Base-by-base conservation (phyloP, 768 basidiomycete genomes). In the Rubroboletus satanas region DNA sequence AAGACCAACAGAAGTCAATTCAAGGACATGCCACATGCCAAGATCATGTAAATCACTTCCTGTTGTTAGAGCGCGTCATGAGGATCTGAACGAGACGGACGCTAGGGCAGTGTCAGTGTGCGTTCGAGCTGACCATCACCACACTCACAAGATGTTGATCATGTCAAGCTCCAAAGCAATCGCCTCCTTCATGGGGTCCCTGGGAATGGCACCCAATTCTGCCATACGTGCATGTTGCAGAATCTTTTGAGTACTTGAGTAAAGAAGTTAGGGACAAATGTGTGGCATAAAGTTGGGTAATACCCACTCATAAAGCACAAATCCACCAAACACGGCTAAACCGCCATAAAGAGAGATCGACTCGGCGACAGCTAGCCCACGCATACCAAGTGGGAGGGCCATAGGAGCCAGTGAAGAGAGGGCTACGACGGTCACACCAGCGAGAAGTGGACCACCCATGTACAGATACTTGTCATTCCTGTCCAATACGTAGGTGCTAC, bases 391-490 rank as follows among this genome's bases (percentile, higher is more conserved):
- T 12, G 92, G 90, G n/a, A 94, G 82, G 18, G 87, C 82, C 84
- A 95, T 86, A 0, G 93, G 93, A 10, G 93, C 93, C 41, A 96
- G 73, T n/a, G 86, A 87, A 64, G 86, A 84, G 31, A 93, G 79
- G 23, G 92, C 90, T 18, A 95, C 89, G 18, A 94, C 90, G 14
- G 90, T 90, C 11, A 96, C 83, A 53, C 93, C 93, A 15, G 91
- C 93, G 29, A 96, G 79, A 42, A 95, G 83, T 5, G 92, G 91
- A 9, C 90, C 92, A 31, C 92, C 93, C 74, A 91, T 81, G 68
- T 89, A 86, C 36, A 95, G 73, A 67, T 89, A 95, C 66, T 84
- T 87, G 71, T 94, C 92, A 63, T 83, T 90, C 56, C 81, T 81
- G 55, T 29, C 45, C 37, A 42, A 45, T 14, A 39, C 32, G 49